Evolutionary conservation across 1,284 basidiomycete species (phyloP), one percentile per base, ranked within the genome.

Genomic region (Stereum hirsutum): DNA sequence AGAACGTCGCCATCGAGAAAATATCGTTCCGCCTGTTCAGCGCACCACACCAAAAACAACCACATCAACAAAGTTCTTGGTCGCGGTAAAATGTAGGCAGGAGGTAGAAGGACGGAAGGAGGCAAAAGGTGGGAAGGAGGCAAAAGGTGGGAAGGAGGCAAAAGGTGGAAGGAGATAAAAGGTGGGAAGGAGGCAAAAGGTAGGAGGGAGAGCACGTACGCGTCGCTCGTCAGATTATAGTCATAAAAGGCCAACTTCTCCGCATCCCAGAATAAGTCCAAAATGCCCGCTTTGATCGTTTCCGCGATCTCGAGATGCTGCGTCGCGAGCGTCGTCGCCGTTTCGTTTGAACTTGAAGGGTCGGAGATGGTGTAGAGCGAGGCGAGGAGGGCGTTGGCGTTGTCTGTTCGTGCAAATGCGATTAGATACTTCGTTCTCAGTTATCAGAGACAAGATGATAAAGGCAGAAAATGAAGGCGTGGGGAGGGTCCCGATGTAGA

Each of bases 251-350:
- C 89, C 23, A 90, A 69, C 68, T 88, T 89, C 3, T 64, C 62
- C 0, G 77, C 51, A 57, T 95, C 87, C 92, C 92, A 96, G 61
- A 81, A 72, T 11, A 97, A 72, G 57, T 96, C 93, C 33, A 94
- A 65, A 46, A 96, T 78, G 0, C 81, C 90, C 2, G 61, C 68
- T 44, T 75, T 74, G 35, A 90, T 66, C 4, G 64, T 63, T 0
- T 68, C 57, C 0, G 90, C 88, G 10, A 70, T 68, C 31, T 64
- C 53, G n/a, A 62, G 68, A 57, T 92, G 89, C 32, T 66, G 64
- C 2, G 65, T 56, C 2, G 74, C 71, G 14, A 69, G 65, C 0
- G 65, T 57, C 0, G 56, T 49, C 47, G 82, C 76, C 3, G 47
- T 41, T 15, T 44, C 15, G 32, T 59, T 52, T 39, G 52, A 48